Conservation (phyloP, 306 rosid species). For the Betula pendula region DNA sequence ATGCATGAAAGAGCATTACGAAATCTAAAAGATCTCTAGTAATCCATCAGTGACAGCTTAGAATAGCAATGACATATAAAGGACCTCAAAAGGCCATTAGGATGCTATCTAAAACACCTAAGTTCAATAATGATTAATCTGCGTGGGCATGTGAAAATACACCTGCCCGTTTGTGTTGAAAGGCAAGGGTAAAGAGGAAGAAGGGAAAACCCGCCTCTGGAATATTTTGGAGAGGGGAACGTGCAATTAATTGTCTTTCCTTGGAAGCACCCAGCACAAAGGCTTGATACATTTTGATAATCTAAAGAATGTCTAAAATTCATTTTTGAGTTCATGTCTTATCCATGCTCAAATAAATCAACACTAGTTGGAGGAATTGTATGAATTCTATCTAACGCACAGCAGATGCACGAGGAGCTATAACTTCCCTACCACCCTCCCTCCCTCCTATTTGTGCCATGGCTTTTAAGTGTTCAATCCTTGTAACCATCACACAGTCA, state of each 20-base stretch:
- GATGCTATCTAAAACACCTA: background rate
- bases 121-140: background rate
- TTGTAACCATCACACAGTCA: background rate
- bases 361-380: slow-evolving; percentile 1
- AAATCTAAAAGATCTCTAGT: background rate
- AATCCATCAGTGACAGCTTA: slow-evolving; percentile 9
- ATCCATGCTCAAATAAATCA: slow-evolving; percentile 3
- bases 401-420: slow-evolving; percentile 2
- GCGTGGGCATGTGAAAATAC: background rate
- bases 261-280: slow-evolving; percentile 8
- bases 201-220: background rate
- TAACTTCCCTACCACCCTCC: background rate
- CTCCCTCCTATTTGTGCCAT: background rate
- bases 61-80: background rate
- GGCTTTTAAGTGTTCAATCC: background rate
- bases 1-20: background rate
- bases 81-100: background rate
- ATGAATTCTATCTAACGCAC: background rate
- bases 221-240: background rate
- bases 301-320: background rate
- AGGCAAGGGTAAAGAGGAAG: background rate
- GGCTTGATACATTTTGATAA: no score
- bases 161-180: background rate
- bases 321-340: background rate
- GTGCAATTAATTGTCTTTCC: slow-evolving; percentile 2